Percentiles rank a stretch among this genome's conserved stretches.
phyloP scores from a whole-genome alignment of 2,329 filamentous ascomycete species.

The Trichophaea hybrida region DNA sequence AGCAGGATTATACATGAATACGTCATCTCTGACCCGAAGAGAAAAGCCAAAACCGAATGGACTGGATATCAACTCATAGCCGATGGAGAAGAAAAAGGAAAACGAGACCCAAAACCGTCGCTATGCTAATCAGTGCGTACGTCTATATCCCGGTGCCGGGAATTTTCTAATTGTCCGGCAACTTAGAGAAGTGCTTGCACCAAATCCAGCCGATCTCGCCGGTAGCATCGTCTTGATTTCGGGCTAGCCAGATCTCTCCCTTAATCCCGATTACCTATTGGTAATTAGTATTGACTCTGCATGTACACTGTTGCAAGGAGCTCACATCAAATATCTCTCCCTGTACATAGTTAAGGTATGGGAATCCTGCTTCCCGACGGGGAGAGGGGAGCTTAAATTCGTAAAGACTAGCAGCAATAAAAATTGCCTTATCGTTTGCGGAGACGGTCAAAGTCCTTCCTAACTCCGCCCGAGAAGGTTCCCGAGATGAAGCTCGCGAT shows the following conservation, averaged over 20 bases:
- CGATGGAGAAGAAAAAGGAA: neutral
- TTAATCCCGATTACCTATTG: conserved; percentile 74
- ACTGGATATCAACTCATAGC: neutral
- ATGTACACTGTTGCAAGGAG: neutral
- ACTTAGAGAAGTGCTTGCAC: conserved; percentile 76
- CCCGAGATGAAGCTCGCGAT: conserved; percentile 14
- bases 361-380: conserved; percentile 72
- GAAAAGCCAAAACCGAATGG: neutral
- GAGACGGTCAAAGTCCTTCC: conserved; percentile 25
- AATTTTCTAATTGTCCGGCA: neutral
- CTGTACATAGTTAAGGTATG: conserved; percentile 87
- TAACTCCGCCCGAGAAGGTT: conserved; percentile 17
- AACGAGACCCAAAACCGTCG: neutral
- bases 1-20: no score
- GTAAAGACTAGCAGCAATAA: conserved; percentile 83
- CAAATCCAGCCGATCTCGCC: conserved; percentile 90
- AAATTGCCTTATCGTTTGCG: conserved; percentile 43
- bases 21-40: neutral
- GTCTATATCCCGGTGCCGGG: no score
- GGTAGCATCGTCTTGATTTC: conserved; percentile 80
- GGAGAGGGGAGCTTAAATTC: conserved; percentile 82
- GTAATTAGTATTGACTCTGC: neutral
- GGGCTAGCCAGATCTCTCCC: conserved; percentile 91
- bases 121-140: no score
- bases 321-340: conserved; percentile 73